phyloP scores from a whole-genome alignment of 2,329 filamentous ascomycete species.

The Claviceps lovelessii region DNA sequence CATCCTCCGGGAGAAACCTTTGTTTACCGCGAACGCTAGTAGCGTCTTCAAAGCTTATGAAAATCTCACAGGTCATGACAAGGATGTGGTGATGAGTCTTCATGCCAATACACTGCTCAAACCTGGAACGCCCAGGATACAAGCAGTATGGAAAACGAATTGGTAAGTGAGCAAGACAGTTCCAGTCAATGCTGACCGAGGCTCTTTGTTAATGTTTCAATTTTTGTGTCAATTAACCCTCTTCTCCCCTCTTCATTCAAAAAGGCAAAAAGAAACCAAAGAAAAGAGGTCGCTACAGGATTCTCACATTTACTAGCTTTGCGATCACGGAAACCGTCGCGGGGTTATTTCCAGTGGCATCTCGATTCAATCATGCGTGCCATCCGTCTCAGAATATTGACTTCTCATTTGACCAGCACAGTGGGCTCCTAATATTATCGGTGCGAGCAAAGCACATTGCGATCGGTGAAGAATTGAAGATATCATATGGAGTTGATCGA shows the following conservation, averaged over 20 bases:
- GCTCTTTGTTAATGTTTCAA: background rate
- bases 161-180: conserved; percentile 21
- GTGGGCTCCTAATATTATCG: conserved; percentile 26
- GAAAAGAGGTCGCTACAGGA: background rate
- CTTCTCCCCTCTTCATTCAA: background rate
- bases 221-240: no score
- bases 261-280: background rate
- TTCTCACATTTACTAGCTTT: conserved; percentile 1
- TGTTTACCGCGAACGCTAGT: conserved; percentile 20
- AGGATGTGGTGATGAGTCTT: conserved; percentile 23
- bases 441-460: conserved; percentile 21
- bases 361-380: conserved; percentile 47
- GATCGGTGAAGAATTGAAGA: conserved; percentile 35
- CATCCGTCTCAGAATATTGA: conserved; percentile 25
- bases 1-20: conserved; percentile 31
- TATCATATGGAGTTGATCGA: conserved; percentile 29
- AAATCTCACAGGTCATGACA: conserved; percentile 17
- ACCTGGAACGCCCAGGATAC: conserved; percentile 14
- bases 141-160: conserved; percentile 31
- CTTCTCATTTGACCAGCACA: conserved; percentile 25
- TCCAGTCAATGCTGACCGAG: background rate
- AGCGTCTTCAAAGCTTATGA: conserved; percentile 23
- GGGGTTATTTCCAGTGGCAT: conserved; percentile 34
- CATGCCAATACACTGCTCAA: conserved; percentile 19
- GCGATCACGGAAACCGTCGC: conserved; percentile 19